These are phyloP conservation scores for Linnemannia schmuckeri DNA, from an alignment of 192 early-diverging fungal species.

Conservation along the genomic window DNA sequence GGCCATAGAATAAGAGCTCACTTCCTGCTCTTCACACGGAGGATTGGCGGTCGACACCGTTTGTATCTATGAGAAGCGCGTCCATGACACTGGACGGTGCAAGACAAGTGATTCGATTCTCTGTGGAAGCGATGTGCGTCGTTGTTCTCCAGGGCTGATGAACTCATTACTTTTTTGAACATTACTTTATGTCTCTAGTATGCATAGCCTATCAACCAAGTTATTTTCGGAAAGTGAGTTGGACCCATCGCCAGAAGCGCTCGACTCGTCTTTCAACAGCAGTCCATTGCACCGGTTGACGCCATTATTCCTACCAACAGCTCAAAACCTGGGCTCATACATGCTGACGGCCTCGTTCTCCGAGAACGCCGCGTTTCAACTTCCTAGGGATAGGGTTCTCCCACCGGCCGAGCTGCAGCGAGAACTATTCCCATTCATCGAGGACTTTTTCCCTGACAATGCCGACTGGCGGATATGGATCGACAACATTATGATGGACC, in stretches of 20 bases:
- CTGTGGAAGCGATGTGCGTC: neutral
- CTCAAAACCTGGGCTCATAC: neutral
- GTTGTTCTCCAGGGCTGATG: neutral
- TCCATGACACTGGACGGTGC: neutral
- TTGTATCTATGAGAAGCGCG: neutral
- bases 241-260: neutral
- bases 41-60: neutral
- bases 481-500: constrained; percentile 23
- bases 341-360: constrained; percentile 3
- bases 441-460: neutral
- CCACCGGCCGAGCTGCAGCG: constrained; percentile 18
- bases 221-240: neutral
- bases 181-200: neutral
- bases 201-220: neutral
- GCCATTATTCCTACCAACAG: neutral
- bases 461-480: neutral
- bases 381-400: constrained; percentile 2
- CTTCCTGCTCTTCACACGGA: neutral
- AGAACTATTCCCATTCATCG: constrained; percentile 12
- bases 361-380: neutral
- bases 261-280: neutral
- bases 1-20: neutral
- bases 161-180: neutral
- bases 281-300: neutral
- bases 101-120: neutral